Evolutionary conservation across 176 grass and related monocot species (phyloP).

Genomic region (Avena atlantica): DNA sequence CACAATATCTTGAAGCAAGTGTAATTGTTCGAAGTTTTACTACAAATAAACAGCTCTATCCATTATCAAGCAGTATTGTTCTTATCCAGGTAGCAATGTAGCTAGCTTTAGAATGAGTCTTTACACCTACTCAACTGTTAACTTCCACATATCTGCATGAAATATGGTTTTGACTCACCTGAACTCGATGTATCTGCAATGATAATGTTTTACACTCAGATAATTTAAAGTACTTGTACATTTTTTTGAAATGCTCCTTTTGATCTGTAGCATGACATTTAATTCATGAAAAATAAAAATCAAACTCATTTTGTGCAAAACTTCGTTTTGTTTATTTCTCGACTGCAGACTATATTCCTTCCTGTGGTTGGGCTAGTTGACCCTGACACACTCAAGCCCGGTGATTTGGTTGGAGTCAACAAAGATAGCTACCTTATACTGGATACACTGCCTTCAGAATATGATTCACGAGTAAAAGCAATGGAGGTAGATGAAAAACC

Average conservation of each 20-base stretch:
- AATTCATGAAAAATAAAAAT: not conserved
- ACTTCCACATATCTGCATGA: slow-evolving; percentile 11
- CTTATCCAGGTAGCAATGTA: not conserved
- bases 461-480: slow-evolving; percentile 90
- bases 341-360: slow-evolving; percentile 84
- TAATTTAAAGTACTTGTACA: not conserved
- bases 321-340: not conserved
- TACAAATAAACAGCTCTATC: not conserved
- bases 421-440: slow-evolving; percentile 95
- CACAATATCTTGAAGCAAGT: not conserved
- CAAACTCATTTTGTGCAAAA: not conserved
- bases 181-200: slow-evolving; percentile 6
- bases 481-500: slow-evolving; percentile 99
- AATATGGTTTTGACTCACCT: not conserved
- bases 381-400: slow-evolving; percentile 88
- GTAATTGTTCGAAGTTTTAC: not conserved
- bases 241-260: not conserved
- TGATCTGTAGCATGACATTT: not conserved
- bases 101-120: not conserved
- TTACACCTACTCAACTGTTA: not conserved
- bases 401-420: slow-evolving; percentile 94
- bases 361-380: slow-evolving; percentile 92
- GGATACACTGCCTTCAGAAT: slow-evolving; percentile 88
- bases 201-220: not conserved
- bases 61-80: not conserved